Conservation (phyloP, 441 rosid genomes). For the Erodium moschatum region DNA sequence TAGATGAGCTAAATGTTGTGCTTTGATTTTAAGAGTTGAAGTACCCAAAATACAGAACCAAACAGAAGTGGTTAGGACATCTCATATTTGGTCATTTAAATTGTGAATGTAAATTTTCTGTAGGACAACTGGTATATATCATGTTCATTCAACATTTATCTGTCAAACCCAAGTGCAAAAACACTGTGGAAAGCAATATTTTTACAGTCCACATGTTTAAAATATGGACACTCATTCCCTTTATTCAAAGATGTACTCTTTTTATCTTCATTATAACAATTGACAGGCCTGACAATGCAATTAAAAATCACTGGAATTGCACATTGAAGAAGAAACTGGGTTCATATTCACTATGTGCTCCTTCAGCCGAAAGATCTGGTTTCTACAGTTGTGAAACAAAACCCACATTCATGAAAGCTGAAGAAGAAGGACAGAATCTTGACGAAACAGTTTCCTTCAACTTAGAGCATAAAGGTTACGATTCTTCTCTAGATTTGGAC, state of each 20-base stretch:
- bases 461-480: slow-evolving; percentile 11
- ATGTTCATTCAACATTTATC: background rate
- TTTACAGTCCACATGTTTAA: background rate
- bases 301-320: slow-evolving; percentile 25
- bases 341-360: slow-evolving; percentile 9
- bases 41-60: background rate
- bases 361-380: slow-evolving; percentile 11
- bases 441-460: background rate
- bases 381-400: slow-evolving; percentile 22
- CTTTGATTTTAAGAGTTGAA: background rate
- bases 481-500: background rate
- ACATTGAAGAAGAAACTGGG: slow-evolving; percentile 16
- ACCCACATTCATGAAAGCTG: slow-evolving; percentile 9
- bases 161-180: background rate
- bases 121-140: background rate
- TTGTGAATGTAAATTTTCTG: background rate
- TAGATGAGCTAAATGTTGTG: background rate
- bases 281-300: slow-evolving; percentile 24
- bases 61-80: background rate
- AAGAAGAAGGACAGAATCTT: slow-evolving; percentile 12
- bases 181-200: background rate
- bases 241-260: background rate
- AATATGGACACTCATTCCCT: background rate
- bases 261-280: slow-evolving; percentile 9
- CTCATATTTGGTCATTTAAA: background rate